A percentile compares a stretch with the other conserved stretches of the same genome.
phyloP scores from a whole-genome alignment of 768 basidiomycete genomes.

The Clitopilus hobsonii region DNA sequence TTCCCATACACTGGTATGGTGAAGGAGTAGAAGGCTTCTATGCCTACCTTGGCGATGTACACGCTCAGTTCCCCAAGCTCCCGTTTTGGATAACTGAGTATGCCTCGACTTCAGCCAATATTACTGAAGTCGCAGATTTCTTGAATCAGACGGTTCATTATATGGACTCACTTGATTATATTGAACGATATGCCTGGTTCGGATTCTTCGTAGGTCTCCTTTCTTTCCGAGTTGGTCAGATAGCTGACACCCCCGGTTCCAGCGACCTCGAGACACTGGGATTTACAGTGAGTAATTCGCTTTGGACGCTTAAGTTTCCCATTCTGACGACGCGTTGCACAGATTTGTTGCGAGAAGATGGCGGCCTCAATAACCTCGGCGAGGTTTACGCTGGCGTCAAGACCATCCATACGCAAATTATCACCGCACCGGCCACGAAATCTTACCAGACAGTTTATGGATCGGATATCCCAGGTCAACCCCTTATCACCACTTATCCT shows the following conservation, averaged over 20 bases:
- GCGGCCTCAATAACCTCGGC: constrained; percentile 39
- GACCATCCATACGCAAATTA: constrained; percentile 35
- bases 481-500: constrained; percentile 30
- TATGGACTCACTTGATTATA: constrained; percentile 50
- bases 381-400: constrained; percentile 42
- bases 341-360: constrained; percentile 42
- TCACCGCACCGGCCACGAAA: constrained; percentile 20
- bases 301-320: not conserved
- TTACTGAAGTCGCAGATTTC: constrained; percentile 45
- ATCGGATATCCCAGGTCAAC: constrained; percentile 29
- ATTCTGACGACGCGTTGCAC: not conserved
- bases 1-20: constrained; percentile 57
- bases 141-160: constrained; percentile 54
- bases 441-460: constrained; percentile 29
- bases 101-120: constrained; percentile 48
- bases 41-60: constrained; percentile 49
- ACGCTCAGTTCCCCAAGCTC: constrained; percentile 40
- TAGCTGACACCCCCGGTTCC: too few species aligned
- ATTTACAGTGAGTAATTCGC: constrained; percentile 35
- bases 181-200: constrained; percentile 66
- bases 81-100: constrained; percentile 67
- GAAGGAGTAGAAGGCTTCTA: constrained; percentile 49
- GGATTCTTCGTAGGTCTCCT: constrained; percentile 35
- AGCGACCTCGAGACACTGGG: constrained; percentile 36
- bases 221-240: not conserved